Percentiles rank a stretch among this genome's conserved stretches.
phyloP scores from a whole-genome alignment of 192 early-diverging fungal genomes.

The Anaeromyces robustus region DNA sequence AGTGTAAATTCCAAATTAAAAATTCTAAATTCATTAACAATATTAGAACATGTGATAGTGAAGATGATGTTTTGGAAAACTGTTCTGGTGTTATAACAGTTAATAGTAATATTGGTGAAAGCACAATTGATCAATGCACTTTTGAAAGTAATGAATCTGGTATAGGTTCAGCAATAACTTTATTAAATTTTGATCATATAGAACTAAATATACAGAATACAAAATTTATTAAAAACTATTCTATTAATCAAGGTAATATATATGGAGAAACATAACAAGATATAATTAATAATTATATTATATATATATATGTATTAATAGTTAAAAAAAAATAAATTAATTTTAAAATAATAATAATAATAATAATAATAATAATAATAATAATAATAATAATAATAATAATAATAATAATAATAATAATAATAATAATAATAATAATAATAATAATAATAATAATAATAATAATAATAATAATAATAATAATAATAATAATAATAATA shows the following conservation, averaged over 20 bases:
- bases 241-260: background rate
- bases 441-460: too few relatives aligned
- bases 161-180: background rate
- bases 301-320: too few relatives aligned
- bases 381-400: too few relatives aligned
- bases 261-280: too few relatives aligned
- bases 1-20: background rate
- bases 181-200: background rate
- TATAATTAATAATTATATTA: too few relatives aligned
- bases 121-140: background rate
- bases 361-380: too few relatives aligned
- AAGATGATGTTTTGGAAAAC: background rate
- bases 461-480: too few relatives aligned
- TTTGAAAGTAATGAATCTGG: background rate
- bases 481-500: too few relatives aligned
- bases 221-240: background rate
- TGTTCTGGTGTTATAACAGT: background rate
- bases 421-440: too few relatives aligned
- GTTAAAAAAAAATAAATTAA: too few relatives aligned
- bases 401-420: too few relatives aligned
- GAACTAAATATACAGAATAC: background rate
- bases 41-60: background rate
- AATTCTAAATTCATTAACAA: background rate
- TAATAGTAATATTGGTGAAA: background rate
- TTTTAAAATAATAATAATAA: too few relatives aligned